Base-by-base conservation (phyloP, 2,329 filamentous ascomycete genomes). In the Neonectria magnoliae region DNA sequence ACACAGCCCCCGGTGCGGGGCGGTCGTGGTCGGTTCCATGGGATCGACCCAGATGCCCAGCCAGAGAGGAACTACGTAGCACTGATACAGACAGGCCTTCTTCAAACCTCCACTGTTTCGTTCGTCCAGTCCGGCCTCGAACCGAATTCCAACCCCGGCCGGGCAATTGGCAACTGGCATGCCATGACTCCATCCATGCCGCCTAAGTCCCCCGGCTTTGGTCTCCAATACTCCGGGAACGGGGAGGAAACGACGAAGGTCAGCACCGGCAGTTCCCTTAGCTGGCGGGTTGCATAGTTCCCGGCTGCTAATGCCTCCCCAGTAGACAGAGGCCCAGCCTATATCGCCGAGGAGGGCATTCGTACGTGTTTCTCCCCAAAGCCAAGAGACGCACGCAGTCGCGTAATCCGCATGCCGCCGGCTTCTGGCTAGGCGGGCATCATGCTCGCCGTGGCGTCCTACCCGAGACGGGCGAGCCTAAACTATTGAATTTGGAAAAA, bases 381-480 rank as follows among this genome's bases (percentile, higher is more conserved):
- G n/a, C 18, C 29, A 52, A 41, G 20, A 13, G 31, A n/a, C 16
- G 31, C 20, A 36, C 20, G 36, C 5, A 25, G 25, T 25, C 25
- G 41, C 54, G 60, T 57, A 45, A 62, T 33, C 58, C 25, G 16
- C 60, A 38, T 45, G 45, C 47, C 60, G 29, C 27, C 20, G 47
- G 45, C 52, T 45, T 29, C 29, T 22, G 45, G 20, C 27, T 25
- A 38, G 53, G 18, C 22, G 42, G 52, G 47, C 54, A 47, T 62
- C 60, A 54, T 62, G 38, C 47, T 57, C 59, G 59, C 54, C 36
- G 14, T 53, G 48, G 60, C 54, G 33, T 53, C 60, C 60, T 62
- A 29, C 53, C 29, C 25, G 27, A 13, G 45, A 41, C 29, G 27
- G 38, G 44, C 45, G 25, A 42, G 38, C 29, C 53, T 18, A 16